Conservation (phyloP, 1,139 yeast genomes). For the Hanseniaspora uvarum region DNA sequence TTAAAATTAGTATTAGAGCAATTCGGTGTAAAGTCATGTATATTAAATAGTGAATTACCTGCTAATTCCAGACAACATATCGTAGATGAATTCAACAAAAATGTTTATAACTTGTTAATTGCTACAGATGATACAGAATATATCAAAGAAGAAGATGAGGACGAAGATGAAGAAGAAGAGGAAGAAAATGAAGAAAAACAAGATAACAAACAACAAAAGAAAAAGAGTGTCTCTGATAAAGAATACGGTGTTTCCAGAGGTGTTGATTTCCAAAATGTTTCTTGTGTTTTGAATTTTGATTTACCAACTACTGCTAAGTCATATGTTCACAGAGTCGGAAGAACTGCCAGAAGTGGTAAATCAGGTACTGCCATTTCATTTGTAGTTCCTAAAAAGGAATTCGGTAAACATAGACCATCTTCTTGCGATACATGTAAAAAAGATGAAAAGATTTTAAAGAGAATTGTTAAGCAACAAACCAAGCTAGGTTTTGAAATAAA, state of each 20-base stretch:
- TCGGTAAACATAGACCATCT: slow-evolving; percentile 84
- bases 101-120: slow-evolving; percentile 73
- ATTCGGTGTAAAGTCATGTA: slow-evolving; percentile 82
- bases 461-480: slow-evolving; percentile 68
- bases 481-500: slow-evolving; percentile 60
- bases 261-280: slow-evolving; percentile 90
- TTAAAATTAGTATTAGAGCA: slow-evolving; percentile 84
- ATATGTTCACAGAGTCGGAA: slow-evolving; percentile 88
- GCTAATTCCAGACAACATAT: slow-evolving; percentile 86
- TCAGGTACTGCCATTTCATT: slow-evolving; percentile 92
- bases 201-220: slow-evolving; percentile 27
- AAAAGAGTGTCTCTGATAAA: slow-evolving; percentile 41
- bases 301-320: slow-evolving; percentile 83
- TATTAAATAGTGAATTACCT: slow-evolving; percentile 86
- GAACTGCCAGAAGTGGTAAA: slow-evolving; percentile 97
- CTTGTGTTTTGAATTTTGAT: slow-evolving; percentile 93
- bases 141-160: slow-evolving; percentile 44
- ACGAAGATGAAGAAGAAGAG: slow-evolving; percentile 33
- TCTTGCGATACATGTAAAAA: slow-evolving; percentile 57
- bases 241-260: slow-evolving; percentile 97
- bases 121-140: slow-evolving; percentile 88
- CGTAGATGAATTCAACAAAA: slow-evolving; percentile 88
- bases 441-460: slow-evolving; percentile 74
- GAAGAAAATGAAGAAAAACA: slow-evolving; percentile 21
- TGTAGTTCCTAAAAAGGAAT: slow-evolving; percentile 71